Percentiles rank a stretch among this genome's conserved stretches.
Evolutionary conservation across 139 green algal species (phyloP).

Genomic region (Chlorella vulgaris): DNA sequence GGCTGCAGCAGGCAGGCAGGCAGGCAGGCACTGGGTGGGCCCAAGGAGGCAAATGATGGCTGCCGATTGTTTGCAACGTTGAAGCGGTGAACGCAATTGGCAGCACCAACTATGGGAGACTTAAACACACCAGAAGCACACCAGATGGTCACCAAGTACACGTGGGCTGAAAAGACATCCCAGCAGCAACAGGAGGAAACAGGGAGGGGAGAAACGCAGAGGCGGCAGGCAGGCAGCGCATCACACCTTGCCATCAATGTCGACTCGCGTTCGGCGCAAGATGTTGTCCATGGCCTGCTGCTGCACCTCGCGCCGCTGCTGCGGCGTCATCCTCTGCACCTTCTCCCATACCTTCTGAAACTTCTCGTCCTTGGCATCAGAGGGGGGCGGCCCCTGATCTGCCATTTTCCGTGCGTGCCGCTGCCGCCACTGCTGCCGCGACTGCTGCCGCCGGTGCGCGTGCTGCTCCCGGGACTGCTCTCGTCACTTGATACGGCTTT

Average conservation of each 20-base stretch:
- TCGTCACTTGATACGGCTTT: too few relatives aligned
- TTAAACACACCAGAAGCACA: too few relatives aligned
- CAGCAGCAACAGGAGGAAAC: neutral
- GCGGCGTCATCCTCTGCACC: neutral
- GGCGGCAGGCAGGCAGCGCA: neutral
- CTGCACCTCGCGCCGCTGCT: neutral
- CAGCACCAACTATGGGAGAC: too few relatives aligned
- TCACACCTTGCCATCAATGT: constrained; percentile 16
- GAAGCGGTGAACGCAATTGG: neutral
- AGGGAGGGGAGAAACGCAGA: neutral
- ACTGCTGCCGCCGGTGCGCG: neutral
- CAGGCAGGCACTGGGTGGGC: neutral
- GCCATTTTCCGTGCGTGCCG: neutral
- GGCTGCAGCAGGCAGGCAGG: neutral
- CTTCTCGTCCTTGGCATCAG: neutral
- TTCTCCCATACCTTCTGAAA: neutral
- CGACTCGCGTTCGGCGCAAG: neutral
- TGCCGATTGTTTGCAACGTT: neutral
- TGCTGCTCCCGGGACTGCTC: neutral
- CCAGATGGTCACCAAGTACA: too few relatives aligned
- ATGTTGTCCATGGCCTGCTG: neutral
- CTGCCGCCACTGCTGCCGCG: neutral
- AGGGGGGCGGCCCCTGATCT: neutral
- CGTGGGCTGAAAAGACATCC: neutral
- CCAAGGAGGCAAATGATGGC: neutral